Conservation (phyloP, 2,329 filamentous ascomycete genomes). For the Ilyonectria mors-panacis region DNA sequence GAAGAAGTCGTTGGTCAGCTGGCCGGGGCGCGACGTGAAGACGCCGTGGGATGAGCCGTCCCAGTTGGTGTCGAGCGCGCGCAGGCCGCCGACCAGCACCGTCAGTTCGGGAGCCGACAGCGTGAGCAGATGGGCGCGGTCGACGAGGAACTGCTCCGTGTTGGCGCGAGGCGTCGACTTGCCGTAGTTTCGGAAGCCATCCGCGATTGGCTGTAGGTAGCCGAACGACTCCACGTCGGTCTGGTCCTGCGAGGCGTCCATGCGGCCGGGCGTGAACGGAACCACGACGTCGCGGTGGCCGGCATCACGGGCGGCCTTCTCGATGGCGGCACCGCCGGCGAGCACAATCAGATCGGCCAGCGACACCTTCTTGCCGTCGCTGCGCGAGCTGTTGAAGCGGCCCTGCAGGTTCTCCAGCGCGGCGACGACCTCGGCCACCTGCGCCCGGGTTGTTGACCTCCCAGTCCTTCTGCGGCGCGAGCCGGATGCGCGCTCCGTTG, state of each 20-base stretch:
- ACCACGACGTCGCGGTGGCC: slow-evolving; percentile 66
- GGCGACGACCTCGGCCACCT: slow-evolving; percentile 73
- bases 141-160: slow-evolving; percentile 79
- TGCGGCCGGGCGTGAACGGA: slow-evolving; percentile 81
- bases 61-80: slow-evolving; percentile 78
- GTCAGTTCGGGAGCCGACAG: slow-evolving; percentile 80
- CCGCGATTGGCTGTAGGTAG: slow-evolving; percentile 76
- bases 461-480: slow-evolving; percentile 81
- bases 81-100: slow-evolving; percentile 80
- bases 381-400: slow-evolving; percentile 70
- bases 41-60: slow-evolving; percentile 78
- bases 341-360: slow-evolving; percentile 85
- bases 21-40: slow-evolving; percentile 77
- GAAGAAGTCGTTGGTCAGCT: slow-evolving; percentile 86
- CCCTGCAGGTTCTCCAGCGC: slow-evolving; percentile 76
- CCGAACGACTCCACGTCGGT: slow-evolving; percentile 76
- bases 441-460: slow-evolving; percentile 80
- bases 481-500: slow-evolving; percentile 83
- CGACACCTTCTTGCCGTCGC: slow-evolving; percentile 77
- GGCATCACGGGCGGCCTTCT: slow-evolving; percentile 76
- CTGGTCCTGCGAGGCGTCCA: slow-evolving; percentile 79
- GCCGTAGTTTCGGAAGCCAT: slow-evolving; percentile 87
- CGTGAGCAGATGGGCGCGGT: slow-evolving; percentile 79
- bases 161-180: slow-evolving; percentile 71
- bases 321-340: slow-evolving; percentile 77